Base-by-base conservation (phyloP, 768 basidiomycete genomes). In the Leccinum subtestaceum region DNA sequence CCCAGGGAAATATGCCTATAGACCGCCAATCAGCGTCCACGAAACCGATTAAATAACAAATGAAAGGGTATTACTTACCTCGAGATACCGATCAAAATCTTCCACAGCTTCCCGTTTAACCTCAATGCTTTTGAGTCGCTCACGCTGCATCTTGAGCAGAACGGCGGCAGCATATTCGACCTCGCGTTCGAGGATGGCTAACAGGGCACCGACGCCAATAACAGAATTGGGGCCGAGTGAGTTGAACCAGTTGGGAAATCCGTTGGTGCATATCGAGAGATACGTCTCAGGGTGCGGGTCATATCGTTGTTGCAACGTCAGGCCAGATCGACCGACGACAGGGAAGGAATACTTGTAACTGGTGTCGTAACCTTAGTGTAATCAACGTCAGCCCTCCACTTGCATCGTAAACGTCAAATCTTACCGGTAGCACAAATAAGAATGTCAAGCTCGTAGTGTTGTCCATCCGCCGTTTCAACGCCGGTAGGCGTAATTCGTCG, bases 191-290 rank as follows among this genome's bases (percentile, higher is more conserved):
- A 84, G 75, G 0, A 87, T 40, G 21, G 82, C 68, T 3, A 86
- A 66, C n/a, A 88, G 68, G 15, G 81, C 82, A 0, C 85, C 84
- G 0, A 80, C 75, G 3, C 82, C 84, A 15, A 86, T 78, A 8
- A 64, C 77, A 1, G 83, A 75, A 66, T 85, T 86, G 2, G 87
- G 86, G 0, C 86, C 86, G 10, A 82, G 64, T 19, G 74, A 66
- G 55, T 79, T 75, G 75, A 87, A 87, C 79, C 80, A 83, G 70
- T 87, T 88, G n/a, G 88, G 87, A 71, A 88, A 87, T 8, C 82
- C 84, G 50, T 86, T 82, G 19, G 83, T 78, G 21, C 81, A 79
- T 32, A 87, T 66, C 7, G 81, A 76, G 6, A 89, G 76, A 68
- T 89, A 89, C 4, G 83, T 80, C 11, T 70, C 69, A 2, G 86